phyloP scores from a whole-genome alignment of 23 red algal genomes.

The Porphyridium purpureum region DNA sequence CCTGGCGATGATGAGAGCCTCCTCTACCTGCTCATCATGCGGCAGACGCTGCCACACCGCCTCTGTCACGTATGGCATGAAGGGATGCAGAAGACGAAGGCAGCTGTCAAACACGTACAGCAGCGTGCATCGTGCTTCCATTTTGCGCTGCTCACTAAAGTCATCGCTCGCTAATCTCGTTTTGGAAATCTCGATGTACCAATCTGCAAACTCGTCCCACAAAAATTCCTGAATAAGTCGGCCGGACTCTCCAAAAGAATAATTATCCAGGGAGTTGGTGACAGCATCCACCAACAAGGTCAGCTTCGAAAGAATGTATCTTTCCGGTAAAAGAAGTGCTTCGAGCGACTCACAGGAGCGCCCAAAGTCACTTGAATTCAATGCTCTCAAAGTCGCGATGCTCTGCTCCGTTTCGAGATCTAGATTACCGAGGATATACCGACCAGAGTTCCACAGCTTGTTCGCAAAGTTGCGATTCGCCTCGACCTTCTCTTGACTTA shows the following conservation, averaged over 20 bases:
- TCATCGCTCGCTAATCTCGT: slow-evolving; percentile 14
- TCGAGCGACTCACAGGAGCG: neutral
- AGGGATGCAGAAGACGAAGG: slow-evolving; percentile 90
- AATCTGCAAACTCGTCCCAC: slow-evolving; percentile 99
- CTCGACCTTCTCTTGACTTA: slow-evolving; percentile 67
- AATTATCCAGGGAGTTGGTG: slow-evolving; percentile 9
- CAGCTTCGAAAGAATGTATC: slow-evolving; percentile 62
- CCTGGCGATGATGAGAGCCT: slow-evolving; percentile 43
- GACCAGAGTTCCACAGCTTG: slow-evolving; percentile 91
- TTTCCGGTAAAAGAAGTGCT: slow-evolving; percentile 42
- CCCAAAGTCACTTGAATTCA: neutral
- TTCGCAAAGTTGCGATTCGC: slow-evolving; percentile 97
- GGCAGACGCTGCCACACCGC: slow-evolving; percentile 82
- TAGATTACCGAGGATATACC: slow-evolving; percentile 63
- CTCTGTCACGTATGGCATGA: slow-evolving; percentile 97
- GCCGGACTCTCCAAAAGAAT: slow-evolving; percentile 56
- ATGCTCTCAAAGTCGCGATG: slow-evolving; percentile 4
- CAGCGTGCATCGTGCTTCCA: slow-evolving; percentile 27
- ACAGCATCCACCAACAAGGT: slow-evolving; percentile 35
- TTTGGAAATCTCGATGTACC: slow-evolving; percentile 96
- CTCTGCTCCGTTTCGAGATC: slow-evolving; percentile 22
- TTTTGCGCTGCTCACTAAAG: slow-evolving; percentile 3
- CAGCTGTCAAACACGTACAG: slow-evolving; percentile 75
- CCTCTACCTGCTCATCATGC: slow-evolving; percentile 5
- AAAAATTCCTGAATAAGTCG: slow-evolving; percentile 73